Base-by-base conservation (phyloP, 2,329 filamentous ascomycete species). In the Phoma sp. region DNA sequence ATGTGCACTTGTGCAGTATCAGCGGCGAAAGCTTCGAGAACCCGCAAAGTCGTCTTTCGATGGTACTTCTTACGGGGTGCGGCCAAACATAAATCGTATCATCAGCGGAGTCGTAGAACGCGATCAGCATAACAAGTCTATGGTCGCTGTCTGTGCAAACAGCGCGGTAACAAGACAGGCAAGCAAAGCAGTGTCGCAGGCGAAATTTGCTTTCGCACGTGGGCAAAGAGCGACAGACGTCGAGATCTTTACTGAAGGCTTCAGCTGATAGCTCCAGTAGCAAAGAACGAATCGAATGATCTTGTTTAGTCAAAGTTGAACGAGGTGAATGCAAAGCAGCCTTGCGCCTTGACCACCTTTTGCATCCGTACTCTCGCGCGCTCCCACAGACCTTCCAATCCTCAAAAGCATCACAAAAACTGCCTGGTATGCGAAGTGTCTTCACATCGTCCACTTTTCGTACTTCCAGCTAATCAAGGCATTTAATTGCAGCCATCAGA, bases 91-190 rank as follows among this genome's bases (percentile, higher is more conserved):
- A 2, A 9, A 43, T 1, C 33, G 13, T 1, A 48, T 62, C 2
- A 13, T 70, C 2, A 32, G 19, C 5, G 31, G 52, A 3, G 47
- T 46, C 7, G 24, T 58, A 9, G 35, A 47, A 15, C 32, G 32
- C 5, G 27, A 41, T 19, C 52, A 37, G 3, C 13, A 44, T n/a
- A 48, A 27, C n/a, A 62, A 33, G 9, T 55, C 61, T 0, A 70
- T 71, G 61, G 58, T 71, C 0, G 68, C 60, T 1, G 57, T 67
- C 1, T 72, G 68, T 36, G 57, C 63, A 3, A 70, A 64, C 38
- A 17, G 7, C 2, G 47, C 40, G 0, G 38, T 72, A 1, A 50
- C 47, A 2, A 51, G 37, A 17, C 43, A 61, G 9, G 50, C 57
- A 8, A 57, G 50, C 31, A 55, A 46, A 19, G 41, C 45, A 4